Evolutionary conservation across 352 stramenopile genomes (phyloP).

Genomic region (Phytopythium sindhum): DNA sequence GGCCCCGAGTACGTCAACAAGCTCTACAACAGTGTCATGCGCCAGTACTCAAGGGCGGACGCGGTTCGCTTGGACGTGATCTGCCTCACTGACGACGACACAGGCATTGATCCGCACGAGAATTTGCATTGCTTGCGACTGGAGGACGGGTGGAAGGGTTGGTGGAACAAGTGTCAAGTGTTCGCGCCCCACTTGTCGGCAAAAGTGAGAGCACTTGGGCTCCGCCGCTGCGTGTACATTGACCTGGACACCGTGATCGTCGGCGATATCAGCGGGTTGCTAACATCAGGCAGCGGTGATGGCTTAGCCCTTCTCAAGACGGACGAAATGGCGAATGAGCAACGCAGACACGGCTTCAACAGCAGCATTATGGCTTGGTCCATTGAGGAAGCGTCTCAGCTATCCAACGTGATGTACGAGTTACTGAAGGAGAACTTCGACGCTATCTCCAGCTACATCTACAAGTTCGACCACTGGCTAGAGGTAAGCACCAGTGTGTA

Average conservation of each 20-base stretch:
- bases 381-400: slow-evolving; percentile 11
- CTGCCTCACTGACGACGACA: slow-evolving; percentile 65
- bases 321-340: slow-evolving; percentile 69
- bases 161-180: slow-evolving; percentile 83
- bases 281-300: slow-evolving; percentile 5
- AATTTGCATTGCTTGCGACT: slow-evolving; percentile 32
- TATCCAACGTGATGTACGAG: slow-evolving; percentile 24
- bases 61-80: slow-evolving; percentile 32
- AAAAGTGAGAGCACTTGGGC: slow-evolving; percentile 24
- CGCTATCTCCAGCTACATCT: slow-evolving; percentile 48
- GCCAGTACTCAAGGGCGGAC: slow-evolving; percentile 15
- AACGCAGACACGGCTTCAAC: slow-evolving; percentile 58
- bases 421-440: slow-evolving; percentile 38
- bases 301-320: slow-evolving; percentile 46
- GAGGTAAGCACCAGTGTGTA: slow-evolving; percentile 26
- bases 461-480: slow-evolving; percentile 88
- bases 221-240: slow-evolving; percentile 39
- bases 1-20: slow-evolving; percentile 79
- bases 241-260: slow-evolving; percentile 81
- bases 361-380: slow-evolving; percentile 72
- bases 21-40: slow-evolving; percentile 38
- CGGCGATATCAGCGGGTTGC: slow-evolving; percentile 29
- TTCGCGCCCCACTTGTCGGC: slow-evolving; percentile 32
- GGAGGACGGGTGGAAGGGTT: slow-evolving; percentile 39
- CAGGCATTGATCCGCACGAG: slow-evolving; percentile 26